Evolutionary conservation across 305 asterid genomes (phyloP), one percentile per base, ranked within the genome.

Genomic region (Galium porrigens): DNA sequence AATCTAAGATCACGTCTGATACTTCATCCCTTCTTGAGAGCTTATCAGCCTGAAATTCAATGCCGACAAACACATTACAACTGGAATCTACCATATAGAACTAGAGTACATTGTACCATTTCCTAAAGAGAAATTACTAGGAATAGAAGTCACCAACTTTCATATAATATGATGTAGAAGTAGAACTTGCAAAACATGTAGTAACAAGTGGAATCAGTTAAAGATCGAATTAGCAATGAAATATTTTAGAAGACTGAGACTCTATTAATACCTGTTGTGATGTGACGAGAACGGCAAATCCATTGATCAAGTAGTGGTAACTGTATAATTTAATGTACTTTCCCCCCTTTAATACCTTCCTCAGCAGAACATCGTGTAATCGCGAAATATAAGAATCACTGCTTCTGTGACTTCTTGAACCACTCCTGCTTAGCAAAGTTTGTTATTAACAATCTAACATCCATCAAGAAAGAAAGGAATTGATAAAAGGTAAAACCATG

Each of bases 261-360:
- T 39, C 61, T 42, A 41, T n/a, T 61, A 66, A 62, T 73, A 87
- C 97, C 96, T 94, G 99, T 58, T 76, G 84, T 42, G 90, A 84
- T 67, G 94, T 86, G 72, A 89, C 89, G 3, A 94, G 87, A 65
- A 86, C 97, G 6, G 96, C 88, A 69, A 94, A 94, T 25, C 99
- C 99, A 64, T 94, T 89, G 74, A 89, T 83, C 69, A 94, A 82
- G 80, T 77, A 89, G 70, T 81, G 94, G 82, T 94, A 94, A 86
- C 97, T 89, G 78, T 87, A 87, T 32, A 94, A 82, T 81, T 89
- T 94, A 60, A 89, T 75, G 78, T 89, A 94, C 71, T 77, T 86
- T 77, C 86, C 90, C 42, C 97, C 97, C 68, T 58, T 77, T 32
- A 94, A 74, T 18, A 58, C 80, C 75, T 54, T 76, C 72, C 81